Base-by-base conservation (phyloP, 2,329 filamentous ascomycete species). In the Aureobasidium zeae region DNA sequence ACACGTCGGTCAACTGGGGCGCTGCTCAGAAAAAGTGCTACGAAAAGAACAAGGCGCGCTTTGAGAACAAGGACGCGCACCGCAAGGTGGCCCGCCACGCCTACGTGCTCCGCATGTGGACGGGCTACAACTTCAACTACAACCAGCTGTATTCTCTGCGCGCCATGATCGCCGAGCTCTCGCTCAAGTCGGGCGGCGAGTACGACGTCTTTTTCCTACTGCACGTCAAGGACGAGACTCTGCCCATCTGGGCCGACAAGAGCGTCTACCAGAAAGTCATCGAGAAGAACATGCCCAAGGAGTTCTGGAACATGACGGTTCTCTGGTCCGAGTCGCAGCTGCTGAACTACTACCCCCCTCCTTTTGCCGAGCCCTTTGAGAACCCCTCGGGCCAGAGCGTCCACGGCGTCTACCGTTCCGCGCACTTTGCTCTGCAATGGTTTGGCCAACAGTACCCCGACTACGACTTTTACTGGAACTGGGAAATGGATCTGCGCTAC, bases 291-390 rank as follows among this genome's bases (percentile, higher is more conserved):
- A 74, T 89, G 10, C 84, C 91, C 0, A 72, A 78, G 51, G 91
- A 98, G 57, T 95, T 98, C 65, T 81, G 76, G 52, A 85, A 85
- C 34, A 79, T 98, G 58, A 84, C 84, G 15, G 94, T 85, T 0
- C 72, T 96, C 5, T 98, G 91, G 91, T 91, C 86, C 0, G 87
- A 94, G 62, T 81, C 83, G 17, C 87, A 95, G 63, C 95, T 96
- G 87, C 72, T 82, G 42, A 76, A 87, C 46, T 74, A 94, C 54
- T 98, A 96, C 63, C 83, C 91, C 41, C 86, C 83, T 36, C 79
- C 94, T 19, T 81, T 86, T 56, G 86, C 93, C 50, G 77, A 83
- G 33, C 87, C 79, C 62, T 72, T 73, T 51, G 72, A 73, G 46
- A 75, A 83, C 38, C 72, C 93, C 45, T 66, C 67, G 33, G 65